Evolutionary conservation across 139 green algal genomes (phyloP), one percentile per base, ranked within the genome.

Genomic region (Deuterostichococcus epilithicus): DNA sequence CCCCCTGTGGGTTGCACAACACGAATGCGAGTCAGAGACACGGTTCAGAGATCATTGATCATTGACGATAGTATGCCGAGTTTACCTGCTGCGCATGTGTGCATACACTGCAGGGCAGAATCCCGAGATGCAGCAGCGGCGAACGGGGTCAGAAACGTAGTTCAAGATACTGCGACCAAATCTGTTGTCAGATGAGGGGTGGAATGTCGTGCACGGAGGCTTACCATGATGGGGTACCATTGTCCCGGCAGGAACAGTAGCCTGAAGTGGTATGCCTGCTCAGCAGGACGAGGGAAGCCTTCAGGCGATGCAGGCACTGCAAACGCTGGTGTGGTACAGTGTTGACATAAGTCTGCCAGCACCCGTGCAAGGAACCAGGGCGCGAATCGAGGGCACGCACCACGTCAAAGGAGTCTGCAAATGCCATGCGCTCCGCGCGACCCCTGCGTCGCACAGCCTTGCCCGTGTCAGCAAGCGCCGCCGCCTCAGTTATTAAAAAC

Each of bases 171-270:
- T n/a, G n/a, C n/a, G n/a, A n/a, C n/a, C n/a, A n/a, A n/a, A n/a
- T n/a, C n/a, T n/a, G n/a, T n/a, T n/a, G n/a, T n/a, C n/a, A n/a
- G n/a, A n/a, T n/a, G n/a, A n/a, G n/a, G n/a, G n/a, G n/a, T n/a
- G n/a, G n/a, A n/a, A n/a, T n/a, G n/a, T n/a, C n/a, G n/a, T n/a
- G n/a, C n/a, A n/a, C n/a, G n/a, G n/a, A n/a, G n/a, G n/a, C n/a
- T n/a, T n/a, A 63, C 52, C 83, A 88, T 88, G 73, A 93, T 92
- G 13, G 88, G 88, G 76, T 89, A 89, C 75, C 30, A 79, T 73
- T 0, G 69, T 63, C 5, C 78, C 77, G 60, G 70, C 20, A 68
- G 42, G 69, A 86, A 92, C 35, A 93, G 77, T 65, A 92, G 79
- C 13, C 88, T 78, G 78, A 91, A 92, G 70, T 92, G 88, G 63